A percentile compares a stretch with the other conserved stretches of the same genome.
phyloP scores from a whole-genome alignment of 2,329 filamentous ascomycete genomes.

The Botrytis paeoniae region DNA sequence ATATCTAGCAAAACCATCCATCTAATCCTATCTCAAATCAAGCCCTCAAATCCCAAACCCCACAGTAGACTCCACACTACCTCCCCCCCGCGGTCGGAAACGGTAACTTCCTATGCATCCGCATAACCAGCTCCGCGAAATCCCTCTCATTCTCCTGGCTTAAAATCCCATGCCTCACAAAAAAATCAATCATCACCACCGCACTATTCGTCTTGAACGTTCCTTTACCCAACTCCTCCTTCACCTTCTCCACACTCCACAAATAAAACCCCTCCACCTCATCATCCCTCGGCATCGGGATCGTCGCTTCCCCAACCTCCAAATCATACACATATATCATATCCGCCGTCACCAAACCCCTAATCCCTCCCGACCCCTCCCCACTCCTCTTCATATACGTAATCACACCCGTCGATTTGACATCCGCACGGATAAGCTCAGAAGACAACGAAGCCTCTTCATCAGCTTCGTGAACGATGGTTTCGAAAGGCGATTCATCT shows the following conservation, averaged over 20 bases:
- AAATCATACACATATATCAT: constrained; percentile 75
- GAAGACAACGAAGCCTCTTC: constrained; percentile 70
- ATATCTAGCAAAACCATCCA: not conserved
- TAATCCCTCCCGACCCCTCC: constrained; percentile 51
- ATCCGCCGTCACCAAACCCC: constrained; percentile 60
- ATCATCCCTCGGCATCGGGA: constrained; percentile 67
- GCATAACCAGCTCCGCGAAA: constrained; percentile 12
- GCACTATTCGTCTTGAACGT: constrained; percentile 87
- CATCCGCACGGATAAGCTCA: constrained; percentile 51
- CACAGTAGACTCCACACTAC: not conserved
- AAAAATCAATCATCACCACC: constrained; percentile 74
- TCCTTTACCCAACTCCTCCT: constrained; percentile 57
- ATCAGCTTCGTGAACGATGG: constrained; percentile 65
- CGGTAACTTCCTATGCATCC: constrained; percentile 18
- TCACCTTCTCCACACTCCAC: constrained; percentile 58
- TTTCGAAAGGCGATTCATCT: constrained; percentile 61
- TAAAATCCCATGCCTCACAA: constrained; percentile 72
- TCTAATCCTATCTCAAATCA: not conserved
- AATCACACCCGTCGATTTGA: constrained; percentile 55
- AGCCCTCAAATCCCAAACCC: too few species aligned
- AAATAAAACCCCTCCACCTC: constrained; percentile 75
- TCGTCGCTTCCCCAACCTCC: constrained; percentile 54
- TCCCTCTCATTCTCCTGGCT: constrained; percentile 63
- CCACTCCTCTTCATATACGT: constrained; percentile 59
- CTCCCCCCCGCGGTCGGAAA: constrained; percentile 7